Evolutionary conservation across 2,329 filamentous ascomycete genomes (phyloP), one percentile per base, ranked within the genome.

Genomic region (Byssochlamys sp.): DNA sequence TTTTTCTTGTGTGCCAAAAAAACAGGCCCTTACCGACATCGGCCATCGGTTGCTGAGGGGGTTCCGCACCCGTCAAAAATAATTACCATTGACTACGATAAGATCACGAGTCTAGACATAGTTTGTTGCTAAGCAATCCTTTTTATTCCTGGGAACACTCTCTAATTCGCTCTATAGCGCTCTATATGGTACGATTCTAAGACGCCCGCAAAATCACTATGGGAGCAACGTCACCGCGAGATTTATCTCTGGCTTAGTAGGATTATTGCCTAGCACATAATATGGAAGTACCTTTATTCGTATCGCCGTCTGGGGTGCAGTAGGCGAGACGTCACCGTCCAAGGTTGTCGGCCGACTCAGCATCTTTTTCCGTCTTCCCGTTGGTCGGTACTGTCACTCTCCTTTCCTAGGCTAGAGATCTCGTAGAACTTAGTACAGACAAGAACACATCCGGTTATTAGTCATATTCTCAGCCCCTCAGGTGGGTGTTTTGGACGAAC

Each of bases 281-380:
- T 19, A 19, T 19, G 19, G 19, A 19, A 19, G 19, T 19, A 12
- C 14, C 45, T 25, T 28, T 12, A 39, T 25, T 28, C 49, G 25
- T 51, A 51, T 51, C 49, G 49, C 49, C 24, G 5, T 51, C 49
- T 24, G 49, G 24, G 24, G 49, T 51, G 49, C 26, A 51, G 49
- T 12, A 26, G 39, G 14, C 35, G 14, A 51, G 49, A 51, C 49
- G 49, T 51, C 49, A 51, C 49, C 49, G 49, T 24, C 49, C 56
- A 45, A 3, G n/a, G 14, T 55, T 55, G 29, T 57, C 57, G 58
- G 55, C 53, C 53, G 54, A 52, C 53, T 61, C 58, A 59, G 57
- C 31, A 14, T 14, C 12, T 58, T 58, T 61, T 39, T 54, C 24
- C 28, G 12, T 12, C 27, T 19, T 57, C 55, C 48, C 54, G 54